A percentile compares a stretch with the other conserved stretches of the same genome.
phyloP scores from a whole-genome alignment of 2,329 filamentous ascomycete species.

The Knufia fluminis region DNA sequence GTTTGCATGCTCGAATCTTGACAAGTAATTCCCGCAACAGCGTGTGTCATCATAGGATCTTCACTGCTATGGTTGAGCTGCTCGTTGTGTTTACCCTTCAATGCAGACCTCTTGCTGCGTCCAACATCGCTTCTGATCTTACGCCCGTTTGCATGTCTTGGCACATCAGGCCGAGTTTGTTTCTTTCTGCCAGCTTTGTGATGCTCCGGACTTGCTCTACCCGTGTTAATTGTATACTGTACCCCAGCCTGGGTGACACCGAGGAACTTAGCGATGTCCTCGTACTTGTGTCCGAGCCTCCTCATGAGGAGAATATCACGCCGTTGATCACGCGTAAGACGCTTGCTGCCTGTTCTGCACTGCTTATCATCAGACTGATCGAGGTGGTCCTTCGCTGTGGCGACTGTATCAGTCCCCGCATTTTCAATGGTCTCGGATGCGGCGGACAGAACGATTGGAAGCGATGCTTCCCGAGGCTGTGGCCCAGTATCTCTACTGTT shows the following conservation, averaged over 20 bases:
- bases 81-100: too few species aligned
- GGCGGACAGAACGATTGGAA: background rate
- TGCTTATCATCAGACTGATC: background rate
- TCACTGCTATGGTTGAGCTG: too few species aligned
- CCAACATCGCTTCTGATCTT: background rate
- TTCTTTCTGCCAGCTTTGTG: background rate
- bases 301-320: slow-evolving; percentile 2
- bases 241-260: background rate
- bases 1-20: too few species aligned
- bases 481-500: background rate
- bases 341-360: background rate
- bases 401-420: background rate
- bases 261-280: background rate
- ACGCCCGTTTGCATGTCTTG: background rate
- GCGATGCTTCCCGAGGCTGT: background rate
- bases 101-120: background rate
- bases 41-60: too few species aligned
- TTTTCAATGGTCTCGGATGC: background rate
- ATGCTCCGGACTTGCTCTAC: background rate
- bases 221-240: background rate
- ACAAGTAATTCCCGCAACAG: too few species aligned
- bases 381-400: background rate
- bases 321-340: background rate
- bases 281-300: background rate
- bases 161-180: background rate